Evolutionary conservation across 208 protist species (phyloP).

Genomic region (Wallacemonas sp.): DNA sequence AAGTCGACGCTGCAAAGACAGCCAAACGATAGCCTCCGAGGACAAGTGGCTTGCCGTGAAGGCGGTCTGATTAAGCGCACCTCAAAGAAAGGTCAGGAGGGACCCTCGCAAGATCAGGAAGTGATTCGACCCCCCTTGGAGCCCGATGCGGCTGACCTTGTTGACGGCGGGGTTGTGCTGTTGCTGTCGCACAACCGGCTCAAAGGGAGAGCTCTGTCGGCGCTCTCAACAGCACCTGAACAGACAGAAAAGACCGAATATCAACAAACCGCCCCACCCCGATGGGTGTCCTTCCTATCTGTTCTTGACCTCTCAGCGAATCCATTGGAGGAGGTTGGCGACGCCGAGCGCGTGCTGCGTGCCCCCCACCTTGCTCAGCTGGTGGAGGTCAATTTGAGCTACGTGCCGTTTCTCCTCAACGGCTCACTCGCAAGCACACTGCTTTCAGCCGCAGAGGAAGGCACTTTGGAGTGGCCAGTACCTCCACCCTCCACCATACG

Average conservation of each 20-base stretch:
- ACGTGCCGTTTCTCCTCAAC: slow-evolving; percentile 36
- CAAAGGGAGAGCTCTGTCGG: neutral
- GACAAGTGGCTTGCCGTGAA: no score
- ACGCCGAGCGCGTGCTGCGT: slow-evolving; percentile 15
- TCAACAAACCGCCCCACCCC: neutral
- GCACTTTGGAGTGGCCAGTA: neutral
- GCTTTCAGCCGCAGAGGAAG: neutral
- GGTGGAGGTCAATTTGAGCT: slow-evolving; percentile 22
- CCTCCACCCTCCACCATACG: slow-evolving; percentile 1
- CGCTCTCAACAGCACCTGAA: slow-evolving; percentile 5
- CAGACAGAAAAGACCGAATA: neutral
- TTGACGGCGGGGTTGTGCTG: slow-evolving; percentile 14
- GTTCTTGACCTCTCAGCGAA: slow-evolving; percentile 34
- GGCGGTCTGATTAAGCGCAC: neutral
- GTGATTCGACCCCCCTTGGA: neutral
- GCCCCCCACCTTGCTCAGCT: slow-evolving; percentile 19
- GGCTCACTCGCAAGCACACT: slow-evolving; percentile 23
- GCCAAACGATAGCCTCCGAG: no score
- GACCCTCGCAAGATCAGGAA: neutral
- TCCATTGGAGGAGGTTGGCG: slow-evolving; percentile 29
- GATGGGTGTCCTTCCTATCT: slow-evolving; percentile 25
- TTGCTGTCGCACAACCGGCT: slow-evolving; percentile 18
- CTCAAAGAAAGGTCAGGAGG: neutral
- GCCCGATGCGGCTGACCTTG: neutral
- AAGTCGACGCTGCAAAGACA: neutral